Percentiles rank a stretch among this genome's conserved stretches.
Conservation (phyloP, 2,329 filamentous ascomycete genomes). For the Trichoderma guizhouense region DNA sequence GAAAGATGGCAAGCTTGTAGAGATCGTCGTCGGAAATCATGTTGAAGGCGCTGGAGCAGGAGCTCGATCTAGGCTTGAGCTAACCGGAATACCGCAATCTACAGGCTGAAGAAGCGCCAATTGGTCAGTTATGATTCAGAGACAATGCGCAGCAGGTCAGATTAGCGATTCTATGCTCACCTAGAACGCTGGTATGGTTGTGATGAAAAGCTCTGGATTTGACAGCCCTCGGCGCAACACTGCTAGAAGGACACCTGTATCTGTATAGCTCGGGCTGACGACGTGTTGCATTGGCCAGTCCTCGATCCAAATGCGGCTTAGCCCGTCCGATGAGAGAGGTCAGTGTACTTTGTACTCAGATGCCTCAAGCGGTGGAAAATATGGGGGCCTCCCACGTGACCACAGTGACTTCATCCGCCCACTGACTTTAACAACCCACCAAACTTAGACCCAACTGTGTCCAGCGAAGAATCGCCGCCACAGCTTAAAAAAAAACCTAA, state of each 20-base stretch:
- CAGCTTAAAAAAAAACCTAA: background rate
- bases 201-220: conserved; percentile 1
- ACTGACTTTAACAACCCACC: conserved; percentile 20
- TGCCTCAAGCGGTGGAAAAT: background rate
- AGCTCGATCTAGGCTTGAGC: conserved; percentile 1
- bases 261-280: conserved; percentile 17
- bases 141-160: background rate
- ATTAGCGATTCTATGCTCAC: background rate
- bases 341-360: background rate
- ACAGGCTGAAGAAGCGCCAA: background rate
- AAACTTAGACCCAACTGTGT: conserved; percentile 17
- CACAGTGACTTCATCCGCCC: conserved; percentile 27
- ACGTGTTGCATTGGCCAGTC: conserved; percentile 12
- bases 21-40: conserved; percentile 96
- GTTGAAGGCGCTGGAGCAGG: conserved; percentile 35
- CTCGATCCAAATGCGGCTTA: background rate
- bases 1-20: conserved; percentile 87
- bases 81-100: conserved; percentile 1
- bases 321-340: background rate
- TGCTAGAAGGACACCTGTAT: conserved; percentile 23
- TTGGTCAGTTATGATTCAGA: background rate
- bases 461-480: conserved; percentile 12
- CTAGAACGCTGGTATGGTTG: background rate
- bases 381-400: conserved; percentile 24
- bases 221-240: background rate